Evolutionary conservation across 768 basidiomycete species (phyloP).

Genomic region (Calocybe cyanea): DNA sequence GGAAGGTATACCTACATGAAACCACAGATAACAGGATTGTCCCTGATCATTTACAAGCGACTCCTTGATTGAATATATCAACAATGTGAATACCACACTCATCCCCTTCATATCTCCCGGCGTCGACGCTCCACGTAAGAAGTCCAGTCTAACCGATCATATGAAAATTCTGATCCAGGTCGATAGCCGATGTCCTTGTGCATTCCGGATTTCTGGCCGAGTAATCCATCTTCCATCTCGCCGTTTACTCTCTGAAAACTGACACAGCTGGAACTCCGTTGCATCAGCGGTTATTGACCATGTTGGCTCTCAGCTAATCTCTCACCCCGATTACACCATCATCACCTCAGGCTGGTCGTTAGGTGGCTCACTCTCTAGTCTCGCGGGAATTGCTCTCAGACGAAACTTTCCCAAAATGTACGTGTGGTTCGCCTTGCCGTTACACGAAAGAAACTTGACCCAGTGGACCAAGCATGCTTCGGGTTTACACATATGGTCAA

Average conservation of each 20-base stretch:
- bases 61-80: conserved; percentile 16
- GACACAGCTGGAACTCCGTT: conserved; percentile 28
- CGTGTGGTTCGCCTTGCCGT: conserved; percentile 8
- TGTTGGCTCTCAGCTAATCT: conserved; percentile 26
- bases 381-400: conserved; percentile 31
- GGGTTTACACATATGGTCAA: conserved; percentile 20
- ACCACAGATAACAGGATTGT: background rate
- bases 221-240: conserved; percentile 12
- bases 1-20: conserved; percentile 29
- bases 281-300: conserved; percentile 23
- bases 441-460: background rate
- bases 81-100: conserved; percentile 19
- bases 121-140: conserved; percentile 20
- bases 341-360: conserved; percentile 23
- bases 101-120: conserved; percentile 21
- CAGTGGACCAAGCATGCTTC: background rate
- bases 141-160: background rate
- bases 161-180: background rate
- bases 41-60: conserved; percentile 8
- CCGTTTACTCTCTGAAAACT: background rate
- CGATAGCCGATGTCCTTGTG: conserved; percentile 21
- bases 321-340: conserved; percentile 29
- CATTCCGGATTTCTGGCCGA: conserved; percentile 37
- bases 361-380: conserved; percentile 27
- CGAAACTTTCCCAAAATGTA: conserved; percentile 23